Base-by-base conservation (phyloP, 306 rosid species). In the Styphnolobium japonicum region DNA sequence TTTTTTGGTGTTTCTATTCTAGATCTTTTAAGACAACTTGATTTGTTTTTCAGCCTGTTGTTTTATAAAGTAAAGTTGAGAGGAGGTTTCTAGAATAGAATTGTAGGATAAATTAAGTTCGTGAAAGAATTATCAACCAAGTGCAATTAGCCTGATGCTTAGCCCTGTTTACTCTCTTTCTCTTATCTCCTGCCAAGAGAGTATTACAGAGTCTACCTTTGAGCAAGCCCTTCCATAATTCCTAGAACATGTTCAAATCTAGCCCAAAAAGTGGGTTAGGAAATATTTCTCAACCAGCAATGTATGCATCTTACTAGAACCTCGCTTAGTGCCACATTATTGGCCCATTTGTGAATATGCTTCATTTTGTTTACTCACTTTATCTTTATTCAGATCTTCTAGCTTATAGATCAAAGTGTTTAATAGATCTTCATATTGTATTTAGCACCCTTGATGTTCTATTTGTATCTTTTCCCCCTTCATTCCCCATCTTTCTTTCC, bases 141-240 rank as follows among this genome's bases (percentile, higher is more conserved):
- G n/a, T 74, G 29, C 51, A 63, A 64, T 51, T 40, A 70, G 23
- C 57, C 15, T 67, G 46, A 31, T 51, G 62, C 62, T 48, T 70
- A 70, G 7, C 33, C 80, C 58, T 45, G 53, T 79, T 76, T 48
- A 66, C 67, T 49, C 75, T 25, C 34, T 23, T 21, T 49, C 75
- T 25, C 34, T 23, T 21, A 77, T 77, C 77, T 48, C 69, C 74
- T 79, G 64, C 56, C 75, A 62, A 27, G 19, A 31, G 67, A 65
- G 56, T 34, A 46, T 66, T 29, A 27, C 36, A 49, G 49, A 72
- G 31, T 51, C 21, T 36, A 25, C 36, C 67, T n/a, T 22, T 33
- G 33, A 58, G 76, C 64, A 75, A 70, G 45, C 29, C 75, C 71
- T 80, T 80, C 71, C 7, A 43, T 48, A 69, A 36, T 43, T 75